Conservation (phyloP, 2,329 filamentous ascomycete genomes). For the Periconia digitata region DNA sequence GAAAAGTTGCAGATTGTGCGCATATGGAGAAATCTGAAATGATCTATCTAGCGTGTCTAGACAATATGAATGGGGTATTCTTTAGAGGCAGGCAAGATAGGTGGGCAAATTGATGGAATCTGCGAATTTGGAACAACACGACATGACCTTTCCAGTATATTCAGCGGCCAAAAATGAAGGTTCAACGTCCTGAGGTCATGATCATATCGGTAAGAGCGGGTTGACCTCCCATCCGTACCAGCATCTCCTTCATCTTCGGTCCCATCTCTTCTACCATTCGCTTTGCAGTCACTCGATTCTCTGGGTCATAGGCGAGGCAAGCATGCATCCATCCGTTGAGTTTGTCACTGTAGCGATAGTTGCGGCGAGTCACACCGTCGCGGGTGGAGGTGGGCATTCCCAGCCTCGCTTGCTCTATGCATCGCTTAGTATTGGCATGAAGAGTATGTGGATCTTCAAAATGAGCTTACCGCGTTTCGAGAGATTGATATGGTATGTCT, state of each 20-base stretch:
- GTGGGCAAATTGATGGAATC: too few species aligned
- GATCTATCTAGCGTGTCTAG: neutral
- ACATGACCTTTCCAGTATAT: too few species aligned
- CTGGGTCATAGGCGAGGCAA: slow-evolving; percentile 11
- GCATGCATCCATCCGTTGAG: slow-evolving; percentile 30
- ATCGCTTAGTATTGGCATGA: too few species aligned
- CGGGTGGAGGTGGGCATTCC: neutral
- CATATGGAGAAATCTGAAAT: slow-evolving; percentile 64
- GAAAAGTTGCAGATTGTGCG: slow-evolving; percentile 89
- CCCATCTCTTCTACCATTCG: slow-evolving; percentile 17
- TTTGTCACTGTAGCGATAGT: slow-evolving; percentile 24
- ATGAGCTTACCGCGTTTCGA: too few species aligned
- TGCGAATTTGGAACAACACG: too few species aligned
- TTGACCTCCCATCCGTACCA: slow-evolving; percentile 19
- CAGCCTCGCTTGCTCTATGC: too few species aligned
- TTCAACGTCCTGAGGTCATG: slow-evolving; percentile 10
- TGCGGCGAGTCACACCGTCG: slow-evolving; percentile 1
- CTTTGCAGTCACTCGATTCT: slow-evolving; percentile 10
- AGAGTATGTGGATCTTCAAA: too few species aligned
- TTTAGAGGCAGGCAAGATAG: too few species aligned
- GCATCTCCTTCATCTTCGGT: slow-evolving; percentile 10
- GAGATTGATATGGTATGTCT: slow-evolving; percentile 25
- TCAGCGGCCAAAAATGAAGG: too few species aligned
- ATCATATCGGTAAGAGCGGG: slow-evolving; percentile 22
- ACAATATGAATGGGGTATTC: too few species aligned